A percentile compares a stretch with the other conserved stretches of the same genome.
Evolutionary conservation across 306 rosid species (phyloP).

Genomic region (Trichosanthes cucumerina): DNA sequence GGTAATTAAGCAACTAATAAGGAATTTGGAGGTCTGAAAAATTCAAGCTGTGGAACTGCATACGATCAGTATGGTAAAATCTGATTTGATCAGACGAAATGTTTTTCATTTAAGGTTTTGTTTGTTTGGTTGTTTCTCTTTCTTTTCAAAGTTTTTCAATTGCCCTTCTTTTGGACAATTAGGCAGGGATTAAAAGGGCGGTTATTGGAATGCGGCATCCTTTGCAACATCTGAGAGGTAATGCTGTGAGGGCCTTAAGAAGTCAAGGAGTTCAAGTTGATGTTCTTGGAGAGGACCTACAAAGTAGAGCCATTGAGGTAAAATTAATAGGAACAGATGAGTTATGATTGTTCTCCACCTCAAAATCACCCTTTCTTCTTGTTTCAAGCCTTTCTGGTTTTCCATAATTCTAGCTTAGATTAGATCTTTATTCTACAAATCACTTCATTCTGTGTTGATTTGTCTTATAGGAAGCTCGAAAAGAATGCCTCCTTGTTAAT

Average conservation of each 20-base stretch:
- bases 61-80: background rate
- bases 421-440: background rate
- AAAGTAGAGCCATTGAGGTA: slow-evolving; percentile 56
- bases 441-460: background rate
- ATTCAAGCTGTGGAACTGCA: background rate
- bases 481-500: slow-evolving; percentile 64
- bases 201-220: slow-evolving; percentile 92
- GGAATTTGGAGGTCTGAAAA: background rate
- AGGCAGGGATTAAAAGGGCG: slow-evolving; percentile 79
- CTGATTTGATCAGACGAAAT: background rate
- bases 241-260: slow-evolving; percentile 62
- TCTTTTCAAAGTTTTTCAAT: background rate
- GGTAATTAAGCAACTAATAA: background rate
- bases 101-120: background rate
- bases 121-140: background rate
- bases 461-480: slow-evolving; percentile 61
- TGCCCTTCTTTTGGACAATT: slow-evolving; percentile 19
- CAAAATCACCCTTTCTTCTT: background rate
- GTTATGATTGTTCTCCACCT: background rate
- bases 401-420: background rate
- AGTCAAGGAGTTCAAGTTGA: slow-evolving; percentile 68
- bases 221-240: slow-evolving; percentile 73
- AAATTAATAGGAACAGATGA: background rate
- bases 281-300: slow-evolving; percentile 79
- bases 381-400: background rate